phyloP scores from a whole-genome alignment of 257 asterid genomes.

The Plantago ovata region DNA sequence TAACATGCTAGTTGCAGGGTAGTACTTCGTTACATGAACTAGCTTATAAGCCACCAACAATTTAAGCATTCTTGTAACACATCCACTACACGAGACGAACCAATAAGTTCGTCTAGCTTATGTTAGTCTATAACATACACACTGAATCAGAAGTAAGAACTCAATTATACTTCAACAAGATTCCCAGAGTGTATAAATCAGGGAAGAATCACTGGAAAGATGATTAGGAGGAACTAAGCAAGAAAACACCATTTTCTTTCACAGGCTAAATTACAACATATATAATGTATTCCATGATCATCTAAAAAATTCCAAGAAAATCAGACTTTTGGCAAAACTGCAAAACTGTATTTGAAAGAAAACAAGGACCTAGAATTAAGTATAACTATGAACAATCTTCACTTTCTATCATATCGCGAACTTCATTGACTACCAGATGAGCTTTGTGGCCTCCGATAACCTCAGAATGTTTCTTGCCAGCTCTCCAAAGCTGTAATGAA shows the following conservation, averaged over 20 bases:
- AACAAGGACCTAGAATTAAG: neutral
- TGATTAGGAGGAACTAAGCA: neutral
- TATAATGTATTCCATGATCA: neutral
- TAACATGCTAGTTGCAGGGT: too few species aligned
- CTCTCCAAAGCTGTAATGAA: conserved; percentile 67
- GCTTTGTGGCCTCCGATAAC: conserved; percentile 90
- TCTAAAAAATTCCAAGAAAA: neutral
- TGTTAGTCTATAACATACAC: too few species aligned
- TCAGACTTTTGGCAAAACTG: neutral
- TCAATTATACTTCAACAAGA: too few species aligned
- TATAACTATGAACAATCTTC: conserved; percentile 23
- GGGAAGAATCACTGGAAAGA: too few species aligned
- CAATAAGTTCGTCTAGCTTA: too few species aligned
- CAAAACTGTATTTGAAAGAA: neutral
- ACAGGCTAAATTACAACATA: neutral
- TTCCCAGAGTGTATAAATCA: too few species aligned
- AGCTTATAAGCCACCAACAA: too few species aligned
- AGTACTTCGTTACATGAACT: too few species aligned
- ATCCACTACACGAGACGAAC: too few species aligned
- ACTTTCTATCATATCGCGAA: conserved; percentile 75
- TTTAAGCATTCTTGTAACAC: too few species aligned
- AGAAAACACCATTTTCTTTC: neutral
- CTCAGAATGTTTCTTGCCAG: conserved; percentile 76
- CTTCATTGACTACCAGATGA: conserved; percentile 70
- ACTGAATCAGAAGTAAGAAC: too few species aligned